Percentiles rank a stretch among this genome's conserved stretches.
Evolutionary conservation across 768 basidiomycete species (phyloP).

Genomic region (Mrakia gelida): DNA sequence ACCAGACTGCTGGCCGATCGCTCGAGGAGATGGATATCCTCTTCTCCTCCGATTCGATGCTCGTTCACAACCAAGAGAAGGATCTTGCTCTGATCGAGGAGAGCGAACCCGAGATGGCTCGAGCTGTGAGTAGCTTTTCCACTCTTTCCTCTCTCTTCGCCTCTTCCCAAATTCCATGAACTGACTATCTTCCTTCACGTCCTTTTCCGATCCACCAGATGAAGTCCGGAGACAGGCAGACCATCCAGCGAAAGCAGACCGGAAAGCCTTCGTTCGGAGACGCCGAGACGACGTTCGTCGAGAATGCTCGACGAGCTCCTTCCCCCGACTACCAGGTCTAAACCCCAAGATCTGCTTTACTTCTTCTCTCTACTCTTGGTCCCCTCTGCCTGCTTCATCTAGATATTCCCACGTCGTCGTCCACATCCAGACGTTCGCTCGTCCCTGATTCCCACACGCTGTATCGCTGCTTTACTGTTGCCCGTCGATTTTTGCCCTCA

Average conservation of each 20-base stretch:
- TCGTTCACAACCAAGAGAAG: conserved; percentile 29
- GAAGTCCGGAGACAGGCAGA: conserved; percentile 22
- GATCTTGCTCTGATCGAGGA: conserved; percentile 9
- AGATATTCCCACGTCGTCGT: background rate
- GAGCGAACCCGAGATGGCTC: conserved; percentile 30
- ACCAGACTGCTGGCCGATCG: conserved; percentile 14
- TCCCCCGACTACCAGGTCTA: background rate
- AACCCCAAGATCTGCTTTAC: background rate
- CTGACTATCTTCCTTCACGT: too few relatives aligned
- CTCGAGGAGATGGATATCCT: conserved; percentile 30
- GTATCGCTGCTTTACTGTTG: background rate
- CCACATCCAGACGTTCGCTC: background rate
- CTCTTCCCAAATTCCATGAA: too few relatives aligned
- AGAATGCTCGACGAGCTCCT: conserved; percentile 1
- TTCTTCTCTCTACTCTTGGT: background rate
- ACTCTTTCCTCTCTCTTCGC: background rate
- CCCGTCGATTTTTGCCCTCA: background rate
- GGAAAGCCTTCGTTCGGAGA: background rate
- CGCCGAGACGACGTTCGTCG: conserved; percentile 2
- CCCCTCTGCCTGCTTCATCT: background rate
- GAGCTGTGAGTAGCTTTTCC: conserved; percentile 4
- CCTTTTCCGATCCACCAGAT: conserved; percentile 1
- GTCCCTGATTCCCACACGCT: background rate
- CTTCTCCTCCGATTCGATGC: conserved; percentile 20
- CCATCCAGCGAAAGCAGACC: conserved; percentile 25